Percentiles rank a stretch among this genome's conserved stretches.
Evolutionary conservation across 148 eudicot species (phyloP).

Genomic region (Rhododendron vialii): DNA sequence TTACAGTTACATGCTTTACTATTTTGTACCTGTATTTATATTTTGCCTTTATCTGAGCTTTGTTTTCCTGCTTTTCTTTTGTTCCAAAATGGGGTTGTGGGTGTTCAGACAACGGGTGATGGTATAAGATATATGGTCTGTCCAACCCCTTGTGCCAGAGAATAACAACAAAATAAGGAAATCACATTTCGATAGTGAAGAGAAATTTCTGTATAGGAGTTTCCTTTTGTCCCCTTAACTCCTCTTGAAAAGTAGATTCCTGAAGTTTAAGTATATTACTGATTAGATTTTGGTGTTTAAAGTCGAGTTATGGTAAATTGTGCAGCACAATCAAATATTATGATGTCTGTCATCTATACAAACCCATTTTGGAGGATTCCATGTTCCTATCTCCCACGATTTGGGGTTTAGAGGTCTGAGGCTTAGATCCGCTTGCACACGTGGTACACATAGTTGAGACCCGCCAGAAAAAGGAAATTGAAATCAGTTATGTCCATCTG

Average conservation of each 20-base stretch:
- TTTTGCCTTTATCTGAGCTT: neutral
- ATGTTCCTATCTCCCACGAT: neutral
- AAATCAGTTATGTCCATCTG: neutral
- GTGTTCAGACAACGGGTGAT: neutral
- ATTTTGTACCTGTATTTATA: neutral
- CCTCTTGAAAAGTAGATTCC: neutral
- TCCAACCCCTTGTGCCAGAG: neutral
- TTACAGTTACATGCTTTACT: neutral
- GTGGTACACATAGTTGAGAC: neutral
- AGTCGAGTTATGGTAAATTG: neutral
- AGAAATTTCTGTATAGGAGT: neutral
- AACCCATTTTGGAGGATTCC: neutral
- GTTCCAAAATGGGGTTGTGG: neutral
- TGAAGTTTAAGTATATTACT: neutral
- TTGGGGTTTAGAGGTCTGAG: neutral
- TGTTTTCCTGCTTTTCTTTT: neutral
- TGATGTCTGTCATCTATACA: neutral
- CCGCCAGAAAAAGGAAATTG: neutral
- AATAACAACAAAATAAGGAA: neutral
- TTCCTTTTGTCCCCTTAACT: neutral
- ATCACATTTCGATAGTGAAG: neutral
- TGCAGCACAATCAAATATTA: neutral
- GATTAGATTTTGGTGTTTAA: neutral
- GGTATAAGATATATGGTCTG: neutral
- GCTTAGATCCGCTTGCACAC: neutral